Percentiles rank a stretch among this genome's conserved stretches.
These are phyloP conservation scores for Wickerhamiella occidentalis DNA, from an alignment of 805 yeast species.

Conservation along the genomic window DNA sequence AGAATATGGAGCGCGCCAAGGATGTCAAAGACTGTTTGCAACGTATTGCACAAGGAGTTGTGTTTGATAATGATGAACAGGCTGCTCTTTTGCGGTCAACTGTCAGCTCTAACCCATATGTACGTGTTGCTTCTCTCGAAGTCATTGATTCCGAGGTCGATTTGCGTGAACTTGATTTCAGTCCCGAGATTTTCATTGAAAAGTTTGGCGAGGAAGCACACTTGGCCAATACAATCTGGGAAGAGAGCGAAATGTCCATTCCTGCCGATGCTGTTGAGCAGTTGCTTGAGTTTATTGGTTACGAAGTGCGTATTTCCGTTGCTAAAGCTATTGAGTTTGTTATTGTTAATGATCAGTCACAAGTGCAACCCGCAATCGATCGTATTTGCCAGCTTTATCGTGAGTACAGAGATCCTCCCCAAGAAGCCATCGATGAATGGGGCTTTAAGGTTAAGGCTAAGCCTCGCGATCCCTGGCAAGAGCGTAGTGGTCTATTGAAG, in stretches of 20 bases:
- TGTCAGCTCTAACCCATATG: constrained; percentile 54
- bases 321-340: constrained; percentile 59
- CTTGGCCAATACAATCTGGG: constrained; percentile 74
- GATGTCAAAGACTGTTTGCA: constrained; percentile 72
- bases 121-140: constrained; percentile 69
- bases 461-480: constrained; percentile 71
- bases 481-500: constrained; percentile 69
- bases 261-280: constrained; percentile 34
- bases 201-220: constrained; percentile 62
- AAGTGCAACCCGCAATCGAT: constrained; percentile 29
- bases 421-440: constrained; percentile 44
- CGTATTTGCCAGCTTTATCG: constrained; percentile 48
- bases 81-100: constrained; percentile 42
- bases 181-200: constrained; percentile 67
- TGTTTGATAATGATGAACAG: constrained; percentile 46
- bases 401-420: constrained; percentile 44
- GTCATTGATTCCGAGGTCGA: constrained; percentile 69
- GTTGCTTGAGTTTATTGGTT: constrained; percentile 41
- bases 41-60: constrained; percentile 61
- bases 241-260: constrained; percentile 35
- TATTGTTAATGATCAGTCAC: constrained; percentile 25
- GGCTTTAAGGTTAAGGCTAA: constrained; percentile 60
- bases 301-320: constrained; percentile 52
- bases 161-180: constrained; percentile 34
- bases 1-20: constrained; percentile 66